Base-by-base conservation (phyloP, 345 rosid genomes). In the Salix suchowensis region DNA sequence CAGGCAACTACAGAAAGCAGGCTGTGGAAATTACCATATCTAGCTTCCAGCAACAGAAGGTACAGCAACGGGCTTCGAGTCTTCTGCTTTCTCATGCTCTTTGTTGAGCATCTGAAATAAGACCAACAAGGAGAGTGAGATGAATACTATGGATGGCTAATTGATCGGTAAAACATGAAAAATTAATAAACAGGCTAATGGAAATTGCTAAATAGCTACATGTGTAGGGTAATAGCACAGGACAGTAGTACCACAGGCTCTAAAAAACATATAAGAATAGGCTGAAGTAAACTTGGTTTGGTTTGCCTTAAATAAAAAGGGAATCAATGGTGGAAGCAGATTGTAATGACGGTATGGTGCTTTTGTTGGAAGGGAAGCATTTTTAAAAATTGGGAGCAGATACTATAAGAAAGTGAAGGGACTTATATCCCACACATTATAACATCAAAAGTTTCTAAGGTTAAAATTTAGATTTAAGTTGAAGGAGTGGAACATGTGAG, bases 11-110 rank as follows among this genome's bases (percentile, higher is more conserved):
- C 44, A 40, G 44, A 40, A 40, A 40, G 5, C 71, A 65, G 61
- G 44, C 34, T 7, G 37, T n/a, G 32, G 26, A 48, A 65, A 48
- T 48, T 39, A 7, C 64, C 52, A 19, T 12, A 26, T 62, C 82
- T 86, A 85, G 86, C 88, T 86, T 78, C 85, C 88, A 46, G 79
- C 75, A 46, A 85, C 80, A 74, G 88, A 76, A 2, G 89, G 88
- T 46, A 87, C 86, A 14, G 89, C 73, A 66, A 88, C 85, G 9
- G 94, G 88, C 81, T 91, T 90, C 4, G 89, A 84, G 80, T 95
- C 97, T 79, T 92, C 97, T 0, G 91, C 90, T 69, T 91, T 93
- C 67, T 91, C 97, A n/a, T 93, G 98, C 78, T 95, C 98, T 84
- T 90, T 91, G 87, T 95, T 93, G 71, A 90, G 85, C 80, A 95